Base-by-base conservation (phyloP, 495 filamentous ascomycete species). In the Barbatosphaeria neglecta region DNA sequence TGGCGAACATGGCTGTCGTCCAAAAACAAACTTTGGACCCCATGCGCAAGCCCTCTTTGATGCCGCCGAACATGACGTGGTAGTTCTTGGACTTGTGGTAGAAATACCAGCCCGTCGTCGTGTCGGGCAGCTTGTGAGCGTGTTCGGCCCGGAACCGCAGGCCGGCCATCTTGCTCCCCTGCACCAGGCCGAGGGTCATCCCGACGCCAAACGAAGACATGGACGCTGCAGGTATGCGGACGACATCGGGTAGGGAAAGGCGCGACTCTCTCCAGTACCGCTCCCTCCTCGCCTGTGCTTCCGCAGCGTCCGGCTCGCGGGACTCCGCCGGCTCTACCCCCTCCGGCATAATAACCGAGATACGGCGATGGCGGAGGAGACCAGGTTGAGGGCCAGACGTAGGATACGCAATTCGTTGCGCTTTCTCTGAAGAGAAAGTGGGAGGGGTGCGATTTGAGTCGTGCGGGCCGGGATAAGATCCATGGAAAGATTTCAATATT, bases 51-150 rank as follows among this genome's bases (percentile, higher is more conserved):
- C 87, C 93, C 58, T 89, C 86, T 51, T 75, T 76, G 11, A 90
- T 63, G 0, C 82, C 92, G 2, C 84, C 86, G 10, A 81, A 73
- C 41, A 82, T 75, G 6, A 81, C 66, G 47, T 85, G 76, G 67
- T 97, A 96, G 61, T 95, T 96, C 67, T 97, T 97, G 55, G 78
- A 86, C 65, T 95, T 96, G 65, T 97, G 93, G 60, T 98, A 98
- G 22, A 96, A 77, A 59, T 87, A 98, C 92, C 92, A 98, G 23
- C 87, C 92, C 7, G 76, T 76, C 19, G 82, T 77, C n/a, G 77
- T 77, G 6, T 68, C 79, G 18, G 92, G 92, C 39, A 93, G 78
- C 53, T 89, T 81, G 67, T 98, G 92, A 18, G 92, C 85, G 57
- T 98, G 93, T 66, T 98, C 85, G 45, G 92, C 92, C 43, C 90